These are phyloP conservation scores for Beta corolliflora DNA, from an alignment of 179 eudicot species.

Conservation along the genomic window DNA sequence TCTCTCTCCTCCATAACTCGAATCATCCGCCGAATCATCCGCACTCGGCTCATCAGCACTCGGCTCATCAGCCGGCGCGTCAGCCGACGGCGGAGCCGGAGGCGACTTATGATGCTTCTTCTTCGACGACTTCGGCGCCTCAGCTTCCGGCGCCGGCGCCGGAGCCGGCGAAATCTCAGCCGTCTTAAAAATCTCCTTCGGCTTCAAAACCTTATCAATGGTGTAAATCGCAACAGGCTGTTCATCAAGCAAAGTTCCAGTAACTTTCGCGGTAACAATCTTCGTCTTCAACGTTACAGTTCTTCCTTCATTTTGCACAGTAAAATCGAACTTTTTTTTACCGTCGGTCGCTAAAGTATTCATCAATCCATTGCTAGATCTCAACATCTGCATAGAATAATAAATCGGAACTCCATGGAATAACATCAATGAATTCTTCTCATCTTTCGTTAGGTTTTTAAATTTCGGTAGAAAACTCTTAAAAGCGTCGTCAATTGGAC, in stretches of 20 bases:
- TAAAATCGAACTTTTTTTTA: constrained; percentile 43
- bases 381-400: constrained; percentile 56
- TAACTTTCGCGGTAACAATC: constrained; percentile 42
- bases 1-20: constrained; percentile 39
- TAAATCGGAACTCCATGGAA: constrained; percentile 80
- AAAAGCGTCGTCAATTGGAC: constrained; percentile 79
- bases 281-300: constrained; percentile 45
- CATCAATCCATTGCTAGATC: constrained; percentile 76
- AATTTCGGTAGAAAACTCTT: constrained; percentile 62
- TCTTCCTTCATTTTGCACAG: constrained; percentile 53
- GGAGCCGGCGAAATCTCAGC: constrained; percentile 46
- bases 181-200: constrained; percentile 50
- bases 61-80: constrained; percentile 57
- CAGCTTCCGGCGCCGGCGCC: constrained; percentile 42
- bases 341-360: constrained; percentile 92
- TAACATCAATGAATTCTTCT: constrained; percentile 58
- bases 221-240: constrained; percentile 53
- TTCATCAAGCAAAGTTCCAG: constrained; percentile 44
- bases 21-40: constrained; percentile 52
- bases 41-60: constrained; percentile 47
- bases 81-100: constrained; percentile 45
- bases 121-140: constrained; percentile 39
- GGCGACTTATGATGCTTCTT: constrained; percentile 49
- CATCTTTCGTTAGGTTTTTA: constrained; percentile 60
- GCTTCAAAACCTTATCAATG: constrained; percentile 53